Evolutionary conservation across 306 rosid genomes (phyloP).

Genomic region (Trifolium dubium): DNA sequence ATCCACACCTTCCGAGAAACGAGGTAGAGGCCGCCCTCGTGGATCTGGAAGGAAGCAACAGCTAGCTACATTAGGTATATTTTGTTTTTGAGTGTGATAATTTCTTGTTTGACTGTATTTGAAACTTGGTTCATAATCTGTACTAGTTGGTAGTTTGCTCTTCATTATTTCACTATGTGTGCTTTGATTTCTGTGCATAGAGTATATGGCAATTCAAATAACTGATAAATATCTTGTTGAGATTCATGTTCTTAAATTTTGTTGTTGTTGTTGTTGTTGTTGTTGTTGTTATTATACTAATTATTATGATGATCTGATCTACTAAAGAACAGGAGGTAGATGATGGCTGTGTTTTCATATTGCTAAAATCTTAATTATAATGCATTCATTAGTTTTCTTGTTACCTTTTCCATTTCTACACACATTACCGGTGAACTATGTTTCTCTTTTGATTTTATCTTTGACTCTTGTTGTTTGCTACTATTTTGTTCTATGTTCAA

Average conservation of each 20-base stretch:
- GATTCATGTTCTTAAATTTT: constrained; percentile 16
- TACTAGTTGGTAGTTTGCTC: neutral
- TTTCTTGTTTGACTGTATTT: constrained; percentile 32
- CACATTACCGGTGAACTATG: neutral
- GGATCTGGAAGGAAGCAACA: constrained; percentile 95
- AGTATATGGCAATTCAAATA: constrained; percentile 4
- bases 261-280: neutral
- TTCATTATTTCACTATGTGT: neutral
- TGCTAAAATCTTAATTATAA: neutral
- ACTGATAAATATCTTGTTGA: constrained; percentile 4
- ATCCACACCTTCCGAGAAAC: constrained; percentile 51
- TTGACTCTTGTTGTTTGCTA: neutral
- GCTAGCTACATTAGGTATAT: constrained; percentile 75
- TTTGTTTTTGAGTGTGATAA: constrained; percentile 17
- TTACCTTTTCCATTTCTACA: constrained; percentile 14
- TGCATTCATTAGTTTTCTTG: neutral
- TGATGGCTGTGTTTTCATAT: constrained; percentile 16
- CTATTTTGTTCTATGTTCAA: constrained; percentile 19
- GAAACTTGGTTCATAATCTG: neutral
- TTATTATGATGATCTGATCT: neutral
- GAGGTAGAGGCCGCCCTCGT: constrained; percentile 81
- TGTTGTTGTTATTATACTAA: neutral
- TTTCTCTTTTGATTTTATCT: constrained; percentile 15
- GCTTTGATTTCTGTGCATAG: constrained; percentile 4
- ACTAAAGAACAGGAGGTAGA: neutral